Conservation (phyloP, 495 filamentous ascomycete genomes). For the Rhizodiscina lignyota region DNA sequence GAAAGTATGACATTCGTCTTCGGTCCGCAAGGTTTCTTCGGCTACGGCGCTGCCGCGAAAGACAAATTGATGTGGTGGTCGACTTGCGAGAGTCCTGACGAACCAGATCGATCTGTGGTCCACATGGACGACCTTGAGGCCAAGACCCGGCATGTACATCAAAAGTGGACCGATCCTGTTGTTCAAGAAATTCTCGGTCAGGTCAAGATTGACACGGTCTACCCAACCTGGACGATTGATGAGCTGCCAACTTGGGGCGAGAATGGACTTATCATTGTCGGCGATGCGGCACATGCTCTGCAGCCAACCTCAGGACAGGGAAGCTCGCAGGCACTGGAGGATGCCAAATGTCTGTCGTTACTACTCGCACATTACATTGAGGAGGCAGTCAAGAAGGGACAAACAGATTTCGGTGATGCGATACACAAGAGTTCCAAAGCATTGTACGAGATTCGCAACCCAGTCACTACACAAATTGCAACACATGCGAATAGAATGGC, state of each 20-base stretch:
- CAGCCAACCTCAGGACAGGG: slow-evolving; percentile 19
- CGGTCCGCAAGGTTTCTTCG: slow-evolving; percentile 40
- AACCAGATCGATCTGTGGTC: slow-evolving; percentile 15
- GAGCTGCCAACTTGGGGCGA: slow-evolving; percentile 30
- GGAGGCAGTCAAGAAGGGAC: not conserved
- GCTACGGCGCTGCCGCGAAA: slow-evolving; percentile 21
- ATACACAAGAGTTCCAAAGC: slow-evolving; percentile 5
- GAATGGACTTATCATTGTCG: slow-evolving; percentile 14
- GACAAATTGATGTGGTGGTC: slow-evolving; percentile 13
- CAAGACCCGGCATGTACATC: slow-evolving; percentile 29
- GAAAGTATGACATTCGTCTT: slow-evolving; percentile 33
- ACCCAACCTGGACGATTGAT: slow-evolving; percentile 35
- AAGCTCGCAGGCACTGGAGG: slow-evolving; percentile 17
- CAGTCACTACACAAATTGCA: slow-evolving; percentile 7
- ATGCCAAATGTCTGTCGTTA: slow-evolving; percentile 11
- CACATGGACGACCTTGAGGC: slow-evolving; percentile 22
- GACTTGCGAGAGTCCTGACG: slow-evolving; percentile 5
- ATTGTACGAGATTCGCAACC: slow-evolving; percentile 8
- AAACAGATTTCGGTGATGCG: slow-evolving; percentile 2
- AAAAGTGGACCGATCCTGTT: slow-evolving; percentile 32
- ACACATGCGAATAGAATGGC: slow-evolving; percentile 7
- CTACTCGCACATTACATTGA: slow-evolving; percentile 7
- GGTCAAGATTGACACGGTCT: slow-evolving; percentile 28
- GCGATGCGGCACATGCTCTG: slow-evolving; percentile 20
- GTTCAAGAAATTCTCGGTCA: slow-evolving; percentile 27